Conservation (phyloP, 148 eudicot species). For the Selenicereus undatus region DNA sequence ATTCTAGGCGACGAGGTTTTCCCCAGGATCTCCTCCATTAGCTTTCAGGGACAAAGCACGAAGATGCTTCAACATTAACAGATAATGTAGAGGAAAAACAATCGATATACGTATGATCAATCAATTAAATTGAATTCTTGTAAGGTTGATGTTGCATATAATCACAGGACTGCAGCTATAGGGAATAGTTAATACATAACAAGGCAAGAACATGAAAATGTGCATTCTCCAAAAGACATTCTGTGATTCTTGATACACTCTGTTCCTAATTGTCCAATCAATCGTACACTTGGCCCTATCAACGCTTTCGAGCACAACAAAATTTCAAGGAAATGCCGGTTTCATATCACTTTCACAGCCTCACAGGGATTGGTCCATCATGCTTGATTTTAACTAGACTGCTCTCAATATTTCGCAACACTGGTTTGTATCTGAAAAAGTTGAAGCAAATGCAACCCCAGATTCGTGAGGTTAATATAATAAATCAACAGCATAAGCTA, state of each 20-base stretch:
- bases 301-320: background rate
- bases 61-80: too few species aligned
- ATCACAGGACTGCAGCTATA: background rate
- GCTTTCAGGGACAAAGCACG: too few species aligned
- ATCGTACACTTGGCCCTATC: background rate
- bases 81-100: too few species aligned
- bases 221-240: background rate
- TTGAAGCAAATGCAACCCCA: background rate
- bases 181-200: background rate
- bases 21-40: too few species aligned
- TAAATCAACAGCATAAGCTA: background rate
- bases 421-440: constrained; percentile 76
- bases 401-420: constrained; percentile 83
- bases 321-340: background rate
- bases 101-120: background rate
- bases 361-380: constrained; percentile 54
- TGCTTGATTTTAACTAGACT: constrained; percentile 86
- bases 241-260: background rate
- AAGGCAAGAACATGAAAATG: background rate
- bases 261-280: background rate
- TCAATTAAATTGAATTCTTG: background rate
- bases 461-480: background rate
- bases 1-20: too few species aligned
- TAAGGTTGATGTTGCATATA: background rate
- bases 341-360: constrained; percentile 25